Evolutionary conservation across 352 stramenopile species (phyloP), one percentile per base, ranked within the genome.

Genomic region (Globisporangium parvum): DNA sequence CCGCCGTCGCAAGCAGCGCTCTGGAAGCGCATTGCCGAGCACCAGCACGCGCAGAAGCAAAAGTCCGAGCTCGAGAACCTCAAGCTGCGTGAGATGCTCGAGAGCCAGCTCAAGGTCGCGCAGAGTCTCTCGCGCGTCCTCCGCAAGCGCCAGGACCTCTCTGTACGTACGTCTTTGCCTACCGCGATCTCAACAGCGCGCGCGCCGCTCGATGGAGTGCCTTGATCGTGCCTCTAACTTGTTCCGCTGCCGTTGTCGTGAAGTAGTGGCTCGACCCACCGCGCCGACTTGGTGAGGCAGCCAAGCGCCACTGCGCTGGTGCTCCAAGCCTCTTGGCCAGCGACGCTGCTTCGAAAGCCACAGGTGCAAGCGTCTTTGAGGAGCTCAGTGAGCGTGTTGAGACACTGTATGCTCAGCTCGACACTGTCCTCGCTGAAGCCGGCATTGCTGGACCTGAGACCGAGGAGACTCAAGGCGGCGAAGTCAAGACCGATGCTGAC

Each of bases 71-170:
- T 53, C 4, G 49, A 66, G 46, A 77, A 77, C 21, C 44, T 53
- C 23, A 63, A 67, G 35, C 53, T 77, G 11, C 57, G 51, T 20
- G 21, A 65, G 31, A 50, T 64, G 47, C 66, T 77, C 18, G 69
- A 74, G 37, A 48, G 55, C 6, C 73, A 86, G 55, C 63, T 84
- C 56, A 75, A 80, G 51, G 47, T 84, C 41, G 71, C 71, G 5
- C 53, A 57, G 8, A 80, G 71, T 59, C 65, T 86, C n/a, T 67
- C 77, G 40, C 79, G 68, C 15, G 40, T 77, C 20, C 57, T 85
- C 6, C 69, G 66, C 23, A 79, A 75, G 35, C 66, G 62, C 2
- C 37, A 35, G 26, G 20, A 53, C 28, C 3, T 48, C 2, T 37
- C 46, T 26, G 47, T 60, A 47, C 26, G 46, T 53, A 11, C 24